Conservation (phyloP, 1,284 basidiomycete genomes). For the Sphaerobolus stellatus region DNA sequence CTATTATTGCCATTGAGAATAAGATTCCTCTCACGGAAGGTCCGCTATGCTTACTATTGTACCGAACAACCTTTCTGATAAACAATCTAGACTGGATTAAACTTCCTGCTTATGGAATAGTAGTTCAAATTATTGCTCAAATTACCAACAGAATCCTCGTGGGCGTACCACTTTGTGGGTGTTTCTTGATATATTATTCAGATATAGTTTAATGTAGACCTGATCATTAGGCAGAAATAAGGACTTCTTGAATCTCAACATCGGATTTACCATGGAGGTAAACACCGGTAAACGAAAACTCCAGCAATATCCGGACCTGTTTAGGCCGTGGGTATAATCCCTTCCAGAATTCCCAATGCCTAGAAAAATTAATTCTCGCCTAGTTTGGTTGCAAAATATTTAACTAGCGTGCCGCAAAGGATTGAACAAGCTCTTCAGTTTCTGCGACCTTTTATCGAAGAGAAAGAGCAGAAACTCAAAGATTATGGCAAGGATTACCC, state of each 20-base stretch:
- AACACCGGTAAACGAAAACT: too few relatives aligned
- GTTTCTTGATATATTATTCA: too few relatives aligned
- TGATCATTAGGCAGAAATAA: conserved; percentile 31
- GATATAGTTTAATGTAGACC: too few relatives aligned
- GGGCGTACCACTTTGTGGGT: neutral
- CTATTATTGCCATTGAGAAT: neutral
- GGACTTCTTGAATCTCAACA: conserved; percentile 28
- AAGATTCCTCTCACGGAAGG: neutral
- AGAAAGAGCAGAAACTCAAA: conserved; percentile 16
- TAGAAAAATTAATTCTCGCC: too few relatives aligned
- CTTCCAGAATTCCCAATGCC: too few relatives aligned
- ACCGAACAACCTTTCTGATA: neutral
- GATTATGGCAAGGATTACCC: conserved; percentile 21
- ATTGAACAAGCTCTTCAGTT: neutral
- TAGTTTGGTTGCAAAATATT: neutral
- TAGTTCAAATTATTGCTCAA: neutral
- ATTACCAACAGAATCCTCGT: neutral
- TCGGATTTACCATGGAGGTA: conserved; percentile 32
- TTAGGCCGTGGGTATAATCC: too few relatives aligned
- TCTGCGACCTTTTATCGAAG: conserved; percentile 3
- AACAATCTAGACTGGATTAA: neutral
- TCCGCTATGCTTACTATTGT: neutral
- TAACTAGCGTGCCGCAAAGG: neutral
- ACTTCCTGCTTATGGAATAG: neutral
- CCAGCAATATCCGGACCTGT: too few relatives aligned